A percentile compares a stretch with the other conserved stretches of the same genome.
These are phyloP conservation scores for Cercis canadensis DNA, from an alignment of 306 rosid genomes.

Conservation along the genomic window DNA sequence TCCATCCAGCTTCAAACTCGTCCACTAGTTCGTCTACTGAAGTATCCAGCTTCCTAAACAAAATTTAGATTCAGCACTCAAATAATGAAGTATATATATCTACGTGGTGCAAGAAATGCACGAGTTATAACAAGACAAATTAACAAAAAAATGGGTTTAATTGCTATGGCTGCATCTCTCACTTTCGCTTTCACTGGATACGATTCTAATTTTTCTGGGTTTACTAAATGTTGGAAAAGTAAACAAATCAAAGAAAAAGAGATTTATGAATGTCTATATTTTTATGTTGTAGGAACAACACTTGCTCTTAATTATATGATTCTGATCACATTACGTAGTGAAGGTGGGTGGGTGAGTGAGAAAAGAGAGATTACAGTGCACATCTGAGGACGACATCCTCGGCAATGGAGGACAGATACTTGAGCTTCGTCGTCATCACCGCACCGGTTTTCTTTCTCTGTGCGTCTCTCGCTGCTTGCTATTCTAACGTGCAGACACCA, in stretches of 20 bases:
- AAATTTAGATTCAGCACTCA: background rate
- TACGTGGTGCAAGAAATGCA: background rate
- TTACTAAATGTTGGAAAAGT: too few species aligned
- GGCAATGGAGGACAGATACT: constrained; percentile 53
- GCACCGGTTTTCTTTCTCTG: constrained; percentile 15
- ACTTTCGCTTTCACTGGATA: too few species aligned
- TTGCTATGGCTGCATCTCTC: too few species aligned
- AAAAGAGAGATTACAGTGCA: constrained; percentile 37
- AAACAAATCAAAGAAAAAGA: too few species aligned
- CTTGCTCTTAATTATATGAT: too few species aligned
- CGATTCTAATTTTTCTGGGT: too few species aligned
- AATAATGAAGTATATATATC: background rate
- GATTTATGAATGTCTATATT: too few species aligned
- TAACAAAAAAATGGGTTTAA: too few species aligned
- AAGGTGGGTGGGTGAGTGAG: too few species aligned
- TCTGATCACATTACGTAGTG: too few species aligned
- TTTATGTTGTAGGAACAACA: too few species aligned
- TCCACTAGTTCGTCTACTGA: constrained; percentile 64
- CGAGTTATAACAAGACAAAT: too few species aligned
- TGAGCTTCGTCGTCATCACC: constrained; percentile 48
- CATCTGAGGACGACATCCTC: constrained; percentile 49
- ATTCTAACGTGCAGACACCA: background rate
- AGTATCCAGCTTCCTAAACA: constrained; percentile 53
- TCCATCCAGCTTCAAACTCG: constrained; percentile 74
- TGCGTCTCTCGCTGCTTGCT: background rate